Evolutionary conservation across 129 eudicot genomes (phyloP).

Genomic region (Tagetes patula): DNA sequence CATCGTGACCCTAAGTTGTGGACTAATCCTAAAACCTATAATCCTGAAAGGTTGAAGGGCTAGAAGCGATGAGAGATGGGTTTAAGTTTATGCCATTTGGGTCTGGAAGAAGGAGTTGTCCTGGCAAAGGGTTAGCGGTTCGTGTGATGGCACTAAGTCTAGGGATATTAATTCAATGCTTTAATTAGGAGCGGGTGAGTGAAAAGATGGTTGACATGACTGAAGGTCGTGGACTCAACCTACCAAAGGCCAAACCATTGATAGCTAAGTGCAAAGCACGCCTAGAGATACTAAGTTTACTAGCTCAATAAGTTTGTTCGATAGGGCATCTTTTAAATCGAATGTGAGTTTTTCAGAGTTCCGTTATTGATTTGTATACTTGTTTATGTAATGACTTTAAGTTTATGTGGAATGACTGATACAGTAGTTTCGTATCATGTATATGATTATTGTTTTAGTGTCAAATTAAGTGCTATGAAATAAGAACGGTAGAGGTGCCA

Average conservation of each 20-base stretch:
- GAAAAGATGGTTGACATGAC: conserved; percentile 50
- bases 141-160: conserved; percentile 47
- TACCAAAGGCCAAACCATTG: conserved; percentile 52
- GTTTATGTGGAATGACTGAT: conserved; percentile 2
- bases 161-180: conserved; percentile 64
- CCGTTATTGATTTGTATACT: not conserved
- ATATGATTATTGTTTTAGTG: not conserved
- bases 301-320: not conserved
- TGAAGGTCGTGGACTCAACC: conserved; percentile 37
- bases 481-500: too few species aligned
- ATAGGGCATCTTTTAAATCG: not conserved
- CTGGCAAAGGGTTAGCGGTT: conserved; percentile 64
- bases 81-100: conserved; percentile 62
- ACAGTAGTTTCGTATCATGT: not conserved
- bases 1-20: conserved; percentile 48
- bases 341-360: not conserved
- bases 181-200: conserved; percentile 58
- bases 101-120: conserved; percentile 71
- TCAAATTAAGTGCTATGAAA: too few species aligned
- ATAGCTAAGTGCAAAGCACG: conserved; percentile 50
- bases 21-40: conserved; percentile 41
- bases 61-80: conserved; percentile 34
- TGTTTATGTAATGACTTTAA: not conserved
- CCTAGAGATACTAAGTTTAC: conserved; percentile 12
- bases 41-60: conserved; percentile 49